Conservation (phyloP, 2,329 filamentous ascomycete species). For the Polytolypa hystricis region DNA sequence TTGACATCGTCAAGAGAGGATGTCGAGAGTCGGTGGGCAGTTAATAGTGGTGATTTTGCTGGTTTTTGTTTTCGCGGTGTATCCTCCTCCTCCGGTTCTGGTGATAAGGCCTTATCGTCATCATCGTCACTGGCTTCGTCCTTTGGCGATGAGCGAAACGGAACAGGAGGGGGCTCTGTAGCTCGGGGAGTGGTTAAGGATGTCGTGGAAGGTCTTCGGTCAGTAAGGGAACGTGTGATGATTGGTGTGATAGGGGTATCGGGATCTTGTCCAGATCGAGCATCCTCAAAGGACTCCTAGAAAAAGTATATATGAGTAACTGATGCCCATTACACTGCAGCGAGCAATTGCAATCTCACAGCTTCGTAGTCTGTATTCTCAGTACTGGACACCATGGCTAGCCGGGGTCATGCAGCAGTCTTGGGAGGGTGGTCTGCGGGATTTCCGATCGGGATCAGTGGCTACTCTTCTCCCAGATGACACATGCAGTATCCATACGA, state of each 20-base stretch:
- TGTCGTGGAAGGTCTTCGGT: slow-evolving; percentile 31
- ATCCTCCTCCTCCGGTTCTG: slow-evolving; percentile 21
- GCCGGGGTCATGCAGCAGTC: slow-evolving; percentile 6
- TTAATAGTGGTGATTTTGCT: slow-evolving; percentile 43
- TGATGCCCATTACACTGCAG: slow-evolving; percentile 5
- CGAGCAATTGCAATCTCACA: slow-evolving; percentile 17
- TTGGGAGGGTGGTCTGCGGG: no score
- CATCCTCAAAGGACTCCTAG: slow-evolving; percentile 77
- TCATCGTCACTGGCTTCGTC: slow-evolving; percentile 14
- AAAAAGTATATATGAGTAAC: slow-evolving; percentile 6
- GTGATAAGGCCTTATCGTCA: slow-evolving; percentile 18
- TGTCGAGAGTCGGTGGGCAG: slow-evolving; percentile 44
- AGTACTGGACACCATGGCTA: slow-evolving; percentile 27
- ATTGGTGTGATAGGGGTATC: slow-evolving; percentile 20
- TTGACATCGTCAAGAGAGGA: slow-evolving; percentile 55
- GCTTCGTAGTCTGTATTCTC: slow-evolving; percentile 34
- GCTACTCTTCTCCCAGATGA: slow-evolving; percentile 1
- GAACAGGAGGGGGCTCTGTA: slow-evolving; percentile 21
- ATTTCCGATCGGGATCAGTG: no score
- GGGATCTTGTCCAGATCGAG: slow-evolving; percentile 42
- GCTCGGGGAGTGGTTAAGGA: slow-evolving; percentile 27
- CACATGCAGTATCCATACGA: slow-evolving; percentile 1
- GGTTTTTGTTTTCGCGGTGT: slow-evolving; percentile 25
- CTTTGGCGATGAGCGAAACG: slow-evolving; percentile 6
- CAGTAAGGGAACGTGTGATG: slow-evolving; percentile 51